Evolutionary conservation across 345 rosid genomes (phyloP).

Genomic region (Lenwebbia sp.): DNA sequence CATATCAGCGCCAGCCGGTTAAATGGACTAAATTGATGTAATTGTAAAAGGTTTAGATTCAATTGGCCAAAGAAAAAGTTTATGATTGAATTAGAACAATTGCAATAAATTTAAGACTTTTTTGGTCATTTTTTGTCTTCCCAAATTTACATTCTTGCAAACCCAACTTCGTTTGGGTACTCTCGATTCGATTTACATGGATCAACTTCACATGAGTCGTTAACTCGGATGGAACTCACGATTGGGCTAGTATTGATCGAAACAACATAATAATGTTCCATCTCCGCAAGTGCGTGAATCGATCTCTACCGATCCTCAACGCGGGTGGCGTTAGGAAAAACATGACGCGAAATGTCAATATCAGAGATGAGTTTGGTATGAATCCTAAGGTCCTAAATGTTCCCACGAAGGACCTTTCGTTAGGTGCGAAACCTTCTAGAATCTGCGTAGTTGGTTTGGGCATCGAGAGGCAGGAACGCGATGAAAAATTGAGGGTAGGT

Average conservation of each 20-base stretch:
- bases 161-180: neutral
- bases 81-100: no score
- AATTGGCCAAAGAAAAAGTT: no score
- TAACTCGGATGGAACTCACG: neutral
- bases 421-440: neutral
- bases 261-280: neutral
- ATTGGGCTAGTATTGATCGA: neutral
- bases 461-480: neutral
- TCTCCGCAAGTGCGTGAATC: neutral
- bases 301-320: neutral
- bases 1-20: no score
- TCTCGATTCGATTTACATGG: neutral
- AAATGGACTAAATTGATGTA: no score
- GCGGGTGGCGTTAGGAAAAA: neutral
- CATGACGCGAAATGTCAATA: neutral
- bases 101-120: no score
- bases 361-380: neutral
- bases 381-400: neutral
- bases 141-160: neutral
- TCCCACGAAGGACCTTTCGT: neutral
- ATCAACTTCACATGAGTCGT: neutral
- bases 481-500: neutral
- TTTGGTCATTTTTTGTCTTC: no score
- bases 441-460: neutral
- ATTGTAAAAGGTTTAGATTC: no score